Evolutionary conservation across 148 eudicot species (phyloP), one percentile per base, ranked within the genome.

Genomic region (Silene uniflora): DNA sequence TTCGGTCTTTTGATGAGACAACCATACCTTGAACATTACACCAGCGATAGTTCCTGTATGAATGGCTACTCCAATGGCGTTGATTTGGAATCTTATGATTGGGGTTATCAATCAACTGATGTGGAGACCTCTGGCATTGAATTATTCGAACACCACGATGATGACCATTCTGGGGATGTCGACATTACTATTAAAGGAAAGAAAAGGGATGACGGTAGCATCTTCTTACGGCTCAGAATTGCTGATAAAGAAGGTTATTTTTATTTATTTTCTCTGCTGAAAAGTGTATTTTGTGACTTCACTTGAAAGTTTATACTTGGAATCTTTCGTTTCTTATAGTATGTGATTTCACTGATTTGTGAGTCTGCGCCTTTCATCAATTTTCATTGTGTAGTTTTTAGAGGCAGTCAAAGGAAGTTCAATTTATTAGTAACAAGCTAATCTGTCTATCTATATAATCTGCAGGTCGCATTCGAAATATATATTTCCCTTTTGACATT

Each of bases 181-280:
- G 91, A 87, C 79, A 86, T 92, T 42, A 85, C 87, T 71, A 92
- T 92, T 59, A 90, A 90, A 76, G 97, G 97, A 68, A 92, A 86
- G 87, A 86, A 76, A 67, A 83, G 83, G 77, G 90, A 86, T 18
- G 91, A 92, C 63, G 97, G 91, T 56, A 85, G 84, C 85, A 85
- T 92, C 77, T 85, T 86, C 74, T 79, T 92, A 62, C 86, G 92
- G 72, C 91, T 92, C 59, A 69, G 90, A 66, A 92, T 92, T 58
- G 74, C 86, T 27, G 95, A 90, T 73, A 88, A 79, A 86, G 97
- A 90, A 86, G 97, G 97, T 92, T 65, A 73, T 81, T 12, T 59
- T 18, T 59, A 67, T 35, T 65, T 59, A 52, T 52, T 16, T 52
- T 52, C 56, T 12, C 56, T 52, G 56, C 17, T 16, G 17, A 52